Evolutionary conservation across 1,139 yeast genomes (phyloP).

Genomic region (Debaryomycetaceae sp.): DNA sequence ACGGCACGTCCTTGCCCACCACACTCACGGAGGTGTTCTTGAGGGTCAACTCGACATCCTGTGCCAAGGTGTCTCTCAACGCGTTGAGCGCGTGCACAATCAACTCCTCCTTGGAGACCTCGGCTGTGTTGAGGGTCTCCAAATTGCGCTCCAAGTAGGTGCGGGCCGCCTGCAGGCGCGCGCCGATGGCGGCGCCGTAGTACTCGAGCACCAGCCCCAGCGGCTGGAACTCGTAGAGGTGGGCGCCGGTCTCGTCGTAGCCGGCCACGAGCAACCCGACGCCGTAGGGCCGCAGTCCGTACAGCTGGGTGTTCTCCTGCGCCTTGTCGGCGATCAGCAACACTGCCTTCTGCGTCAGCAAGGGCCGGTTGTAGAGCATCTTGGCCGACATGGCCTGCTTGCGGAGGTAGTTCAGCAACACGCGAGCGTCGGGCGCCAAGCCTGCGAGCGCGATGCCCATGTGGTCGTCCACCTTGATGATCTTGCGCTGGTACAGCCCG

Average conservation of each 20-base stretch:
- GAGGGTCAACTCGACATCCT: constrained; percentile 83
- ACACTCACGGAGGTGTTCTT: constrained; percentile 88
- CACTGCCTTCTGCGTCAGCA: constrained; percentile 82
- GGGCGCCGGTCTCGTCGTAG: constrained; percentile 90
- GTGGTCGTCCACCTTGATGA: constrained; percentile 87
- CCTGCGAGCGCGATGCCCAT: constrained; percentile 96
- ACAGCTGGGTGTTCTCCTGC: constrained; percentile 91
- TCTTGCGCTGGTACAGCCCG: constrained; percentile 93
- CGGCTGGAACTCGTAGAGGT: constrained; percentile 91
- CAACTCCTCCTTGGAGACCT: constrained; percentile 64
- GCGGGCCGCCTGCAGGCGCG: constrained; percentile 97
- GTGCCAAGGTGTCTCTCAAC: constrained; percentile 87
- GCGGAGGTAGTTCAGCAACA: constrained; percentile 80
- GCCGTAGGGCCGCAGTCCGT: constrained; percentile 96
- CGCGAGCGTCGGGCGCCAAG: constrained; percentile 96
- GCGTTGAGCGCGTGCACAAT: constrained; percentile 88
- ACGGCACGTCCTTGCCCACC: constrained; percentile 75
- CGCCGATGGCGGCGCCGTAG: constrained; percentile 94
- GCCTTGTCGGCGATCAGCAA: constrained; percentile 92
- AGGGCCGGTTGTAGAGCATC: constrained; percentile 83
- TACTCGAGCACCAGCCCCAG: constrained; percentile 92
- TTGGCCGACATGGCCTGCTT: constrained; percentile 88
- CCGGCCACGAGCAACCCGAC: constrained; percentile 94
- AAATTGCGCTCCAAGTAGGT: constrained; percentile 87
- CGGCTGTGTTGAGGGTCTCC: constrained; percentile 47